These are phyloP conservation scores for Schizosaccharomyces japonicus DNA, from an alignment of 805 yeast genomes.

Conservation along the genomic window DNA sequence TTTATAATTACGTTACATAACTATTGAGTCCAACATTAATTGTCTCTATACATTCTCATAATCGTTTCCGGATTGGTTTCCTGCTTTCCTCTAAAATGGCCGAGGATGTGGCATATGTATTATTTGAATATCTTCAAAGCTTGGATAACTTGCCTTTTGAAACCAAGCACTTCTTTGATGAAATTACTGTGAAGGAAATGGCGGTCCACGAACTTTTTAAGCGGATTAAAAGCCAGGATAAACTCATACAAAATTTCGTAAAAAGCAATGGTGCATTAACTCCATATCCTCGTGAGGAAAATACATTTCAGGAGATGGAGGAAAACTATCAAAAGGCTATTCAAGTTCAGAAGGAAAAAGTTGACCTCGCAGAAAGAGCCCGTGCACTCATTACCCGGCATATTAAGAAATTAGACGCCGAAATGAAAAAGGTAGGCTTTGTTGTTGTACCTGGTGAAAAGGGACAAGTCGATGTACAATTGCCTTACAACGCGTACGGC, in stretches of 20 bases:
- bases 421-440: constrained; percentile 33
- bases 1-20: too few relatives aligned
- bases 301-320: constrained; percentile 36
- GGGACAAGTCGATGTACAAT: too few relatives aligned
- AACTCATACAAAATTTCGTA: neutral
- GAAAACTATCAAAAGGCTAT: constrained; percentile 40
- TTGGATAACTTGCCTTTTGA: constrained; percentile 6
- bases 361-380: constrained; percentile 29
- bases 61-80: too few relatives aligned
- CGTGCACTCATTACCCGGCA: constrained; percentile 49
- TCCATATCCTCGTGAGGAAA: constrained; percentile 24
- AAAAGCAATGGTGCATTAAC: neutral
- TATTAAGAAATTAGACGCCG: constrained; percentile 44
- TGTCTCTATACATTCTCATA: too few relatives aligned
- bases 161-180: constrained; percentile 6
- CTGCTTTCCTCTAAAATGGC: too few relatives aligned
- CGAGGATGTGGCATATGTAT: neutral
- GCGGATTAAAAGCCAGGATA: neutral
- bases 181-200: constrained; percentile 12
- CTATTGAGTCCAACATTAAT: too few relatives aligned
- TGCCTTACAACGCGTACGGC: too few relatives aligned
- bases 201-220: constrained; percentile 7
- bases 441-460: neutral
- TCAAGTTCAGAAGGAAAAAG: constrained; percentile 52
- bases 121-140: neutral